Percentiles rank a stretch among this genome's conserved stretches.
Conservation (phyloP, 495 filamentous ascomycete species). For the Hypomontagnella monticulosa region DNA sequence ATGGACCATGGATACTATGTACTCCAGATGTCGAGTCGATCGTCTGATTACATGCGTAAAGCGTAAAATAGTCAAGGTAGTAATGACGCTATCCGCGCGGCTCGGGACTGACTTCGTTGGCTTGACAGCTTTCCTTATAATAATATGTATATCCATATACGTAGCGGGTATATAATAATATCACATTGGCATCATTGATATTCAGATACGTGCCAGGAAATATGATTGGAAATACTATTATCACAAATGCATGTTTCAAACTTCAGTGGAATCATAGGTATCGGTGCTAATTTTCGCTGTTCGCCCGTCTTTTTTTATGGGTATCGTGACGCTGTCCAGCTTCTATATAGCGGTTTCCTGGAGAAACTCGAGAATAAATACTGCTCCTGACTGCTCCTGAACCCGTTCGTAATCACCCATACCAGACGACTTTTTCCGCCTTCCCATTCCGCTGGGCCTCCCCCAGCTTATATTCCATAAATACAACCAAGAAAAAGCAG, state of each 20-base stretch:
- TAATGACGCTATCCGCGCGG: too few species aligned
- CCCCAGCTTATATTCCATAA: neutral
- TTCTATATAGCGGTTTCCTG: constrained; percentile 33
- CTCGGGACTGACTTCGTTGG: too few species aligned
- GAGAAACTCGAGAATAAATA: constrained; percentile 1
- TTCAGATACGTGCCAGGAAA: neutral
- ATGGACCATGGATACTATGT: too few species aligned
- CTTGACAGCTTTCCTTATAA: too few species aligned
- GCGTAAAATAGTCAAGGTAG: too few species aligned
- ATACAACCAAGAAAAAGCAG: constrained; percentile 2
- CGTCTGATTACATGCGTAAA: neutral
- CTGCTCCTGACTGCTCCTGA: neutral
- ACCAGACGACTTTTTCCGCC: constrained; percentile 15
- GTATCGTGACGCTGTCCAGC: constrained; percentile 36
- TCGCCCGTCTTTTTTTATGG: constrained; percentile 30
- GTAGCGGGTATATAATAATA: too few species aligned
- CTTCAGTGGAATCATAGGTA: neutral
- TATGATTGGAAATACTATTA: neutral
- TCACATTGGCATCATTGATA: too few species aligned
- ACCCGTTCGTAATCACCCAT: neutral
- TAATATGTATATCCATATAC: too few species aligned
- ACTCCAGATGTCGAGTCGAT: constrained; percentile 8
- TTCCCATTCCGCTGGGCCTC: neutral
- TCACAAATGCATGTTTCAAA: neutral
- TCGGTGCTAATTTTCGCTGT: constrained; percentile 13